Evolutionary conservation across 768 basidiomycete genomes (phyloP), one percentile per base, ranked within the genome.

Genomic region (Tricholoma flavovirens): DNA sequence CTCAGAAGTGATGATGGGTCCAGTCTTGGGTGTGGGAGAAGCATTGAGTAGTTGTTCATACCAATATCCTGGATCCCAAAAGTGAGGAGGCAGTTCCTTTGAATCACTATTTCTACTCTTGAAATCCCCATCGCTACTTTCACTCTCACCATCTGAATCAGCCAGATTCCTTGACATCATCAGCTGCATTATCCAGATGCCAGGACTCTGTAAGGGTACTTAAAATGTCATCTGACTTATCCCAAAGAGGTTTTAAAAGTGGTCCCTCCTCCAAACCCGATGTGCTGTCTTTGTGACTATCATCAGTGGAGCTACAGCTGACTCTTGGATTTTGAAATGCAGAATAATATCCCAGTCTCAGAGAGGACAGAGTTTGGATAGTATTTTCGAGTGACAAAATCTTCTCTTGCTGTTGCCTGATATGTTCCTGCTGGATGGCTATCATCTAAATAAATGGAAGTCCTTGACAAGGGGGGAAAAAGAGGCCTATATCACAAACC

Each of bases 101-200:
- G 10, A 7, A 43, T 43, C 42, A 21, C 9, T 43, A 12, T 2
- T 2, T 43, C 22, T 21, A 12, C 11, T 21, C 11, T 43, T n/a
- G n/a, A n/a, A n/a, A n/a, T n/a, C n/a, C n/a, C n/a, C n/a, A n/a
- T n/a, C 42, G 42, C 9, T 43, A 12, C 7, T 2, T 43, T 43
- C 42, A 12, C 11, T 21, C 11, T 43, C 42, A 5, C 42, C 5
- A 11, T 43, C 42, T 4, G 21, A 43, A 43, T 43, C 42, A 9
- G 42, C 21, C 1, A 43, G 22, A 8, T 22, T 22, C 19, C 42
- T 43, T 9, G 42, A 43, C 10, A 10, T 5, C 32, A 35, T 51
- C 32, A 36, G 9, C 6, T 64, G 61, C 10, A 72, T 71, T 8
- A 70, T 66, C 72, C 73, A 72, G n/a, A 67, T 60, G 1, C 68